Evolutionary conservation across 2,329 filamentous ascomycete genomes (phyloP), one percentile per base, ranked within the genome.

Genomic region (Akanthomyces uredinophilus): DNA sequence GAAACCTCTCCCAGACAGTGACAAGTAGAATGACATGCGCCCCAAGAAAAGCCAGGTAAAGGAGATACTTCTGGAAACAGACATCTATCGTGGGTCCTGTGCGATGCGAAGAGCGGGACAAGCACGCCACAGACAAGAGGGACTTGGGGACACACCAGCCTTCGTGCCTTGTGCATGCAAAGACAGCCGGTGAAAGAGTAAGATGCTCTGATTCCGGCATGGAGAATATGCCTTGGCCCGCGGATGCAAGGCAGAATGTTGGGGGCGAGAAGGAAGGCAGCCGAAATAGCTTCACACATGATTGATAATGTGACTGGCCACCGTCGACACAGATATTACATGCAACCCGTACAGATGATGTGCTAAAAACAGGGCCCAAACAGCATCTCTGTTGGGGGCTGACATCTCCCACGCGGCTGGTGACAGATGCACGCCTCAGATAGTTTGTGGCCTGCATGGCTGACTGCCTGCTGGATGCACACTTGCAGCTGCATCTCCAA

Each of bases 61-160:
- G 56, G 56, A 44, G 46, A 59, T 51, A 51, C 29, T 59, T 59
- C 56, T 47, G 16, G 18, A 43, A 51, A 4, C 56, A 51, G 56
- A 51, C 5, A 27, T 44, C 3, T 20, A 37, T 18, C 56, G 56
- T 59, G 56, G 56, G 44, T 29, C 20, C 47, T 50, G 20, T 37
- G 32, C 14, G 41, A 57, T 47, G 29, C 29, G 4, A 39, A 35
- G 24, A 22, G 24, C 37, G n/a, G 39, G 41, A 56, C 39, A 27
- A 32, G 51, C 20, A 27, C 39, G 37, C 39, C 22, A 32, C 39
- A 24, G 27, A 20, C 6, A 32, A 44, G 4, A 29, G 22, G 24
- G 18, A 32, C 39, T 56, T 20, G 39, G 20, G 24, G 16, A 27
- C 18, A 14, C 20, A 43, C 55, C 29, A n/a, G 4, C 29, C 37